phyloP scores from a whole-genome alignment of 2,329 filamentous ascomycete genomes.

The Plenodomus biglobosus region DNA sequence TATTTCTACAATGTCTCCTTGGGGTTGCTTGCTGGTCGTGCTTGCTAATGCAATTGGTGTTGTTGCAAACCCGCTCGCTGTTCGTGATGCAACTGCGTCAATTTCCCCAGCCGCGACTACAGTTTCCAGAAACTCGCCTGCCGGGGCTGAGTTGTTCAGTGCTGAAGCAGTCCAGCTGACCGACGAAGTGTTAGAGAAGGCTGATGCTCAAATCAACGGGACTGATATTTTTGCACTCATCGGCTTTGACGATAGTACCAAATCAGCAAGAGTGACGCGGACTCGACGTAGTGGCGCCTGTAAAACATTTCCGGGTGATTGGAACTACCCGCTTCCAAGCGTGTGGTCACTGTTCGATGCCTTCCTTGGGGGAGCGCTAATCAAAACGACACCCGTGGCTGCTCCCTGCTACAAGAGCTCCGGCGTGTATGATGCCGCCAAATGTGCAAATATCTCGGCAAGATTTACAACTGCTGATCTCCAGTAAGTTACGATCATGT shows the following conservation, averaged over 20 bases:
- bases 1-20: slow-evolving; percentile 6
- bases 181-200: slow-evolving; percentile 5
- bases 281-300: slow-evolving; percentile 10
- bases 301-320: slow-evolving; percentile 27
- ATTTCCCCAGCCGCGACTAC: slow-evolving; percentile 12
- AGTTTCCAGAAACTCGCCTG: slow-evolving; percentile 8
- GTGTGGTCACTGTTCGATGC: slow-evolving; percentile 22
- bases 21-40: slow-evolving; percentile 1
- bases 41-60: slow-evolving; percentile 3
- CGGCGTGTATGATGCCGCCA: slow-evolving; percentile 9
- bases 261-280: background rate
- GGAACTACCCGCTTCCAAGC: slow-evolving; percentile 13
- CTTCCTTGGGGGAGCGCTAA: slow-evolving; percentile 17
- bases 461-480: slow-evolving; percentile 12
- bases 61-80: slow-evolving; percentile 3
- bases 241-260: slow-evolving; percentile 37
- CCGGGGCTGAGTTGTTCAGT: slow-evolving; percentile 11
- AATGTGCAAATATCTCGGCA: slow-evolving; percentile 15
- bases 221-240: slow-evolving; percentile 5
- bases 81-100: slow-evolving; percentile 1
- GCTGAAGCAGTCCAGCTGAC: slow-evolving; percentile 19
- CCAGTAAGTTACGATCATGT: slow-evolving; percentile 4
- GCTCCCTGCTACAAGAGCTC: slow-evolving; percentile 25
- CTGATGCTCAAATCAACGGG: slow-evolving; percentile 1
- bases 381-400: slow-evolving; percentile 24